Evolutionary conservation across 2,329 filamentous ascomycete genomes (phyloP), one percentile per base, ranked within the genome.

Genomic region (Colletotrichum destructivum): DNA sequence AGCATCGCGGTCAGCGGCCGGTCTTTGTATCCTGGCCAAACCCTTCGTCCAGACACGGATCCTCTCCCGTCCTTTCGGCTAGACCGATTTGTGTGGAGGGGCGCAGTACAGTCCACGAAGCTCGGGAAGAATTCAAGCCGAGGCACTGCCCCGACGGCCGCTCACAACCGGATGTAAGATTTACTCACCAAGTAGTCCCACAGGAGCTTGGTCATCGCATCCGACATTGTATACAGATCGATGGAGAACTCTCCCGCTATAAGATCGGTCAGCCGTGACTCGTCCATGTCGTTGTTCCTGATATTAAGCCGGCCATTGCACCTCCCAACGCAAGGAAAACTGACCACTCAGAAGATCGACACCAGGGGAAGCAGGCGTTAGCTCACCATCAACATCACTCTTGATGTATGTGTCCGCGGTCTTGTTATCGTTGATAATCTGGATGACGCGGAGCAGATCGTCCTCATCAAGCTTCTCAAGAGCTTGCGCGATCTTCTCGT

Each of bases 381-480:
- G 67, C 70, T 85, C 85, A 97, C 94, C 93, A 79, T 99, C 96
- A 69, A 98, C 90, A 82, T 99, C 97, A 78, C 98, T 98, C 85
- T 97, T 95, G 61, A 96, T 97, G 84, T 98, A 98, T 1, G 96
- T 98, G 75, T 98, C 95, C 7, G 94, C 90, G 1, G 90, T 92
- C 87, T 98, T 98, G 85, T 98, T 94, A 84, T 99, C 96, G 82
- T 98, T 96, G 74, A 99, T 96, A 90, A 99, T 92, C 85, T 98
- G 96, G 73, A 99, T 97, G 31, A 98, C 94, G 76, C 96, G 94
- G 73, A 99, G 87, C 52, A 99, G 86, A 78, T 98, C 96, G 76
- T 99, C 96, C 85, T 99, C 96, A 75, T 90, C 89, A 35, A 99
- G 90, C 85, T 94, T 95, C 81, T 96, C 91, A 70, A 99, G 86